Evolutionary conservation across 371 early-diverging fungal species (phyloP).

Genomic region (Paraphysoderma sedebokerense): DNA sequence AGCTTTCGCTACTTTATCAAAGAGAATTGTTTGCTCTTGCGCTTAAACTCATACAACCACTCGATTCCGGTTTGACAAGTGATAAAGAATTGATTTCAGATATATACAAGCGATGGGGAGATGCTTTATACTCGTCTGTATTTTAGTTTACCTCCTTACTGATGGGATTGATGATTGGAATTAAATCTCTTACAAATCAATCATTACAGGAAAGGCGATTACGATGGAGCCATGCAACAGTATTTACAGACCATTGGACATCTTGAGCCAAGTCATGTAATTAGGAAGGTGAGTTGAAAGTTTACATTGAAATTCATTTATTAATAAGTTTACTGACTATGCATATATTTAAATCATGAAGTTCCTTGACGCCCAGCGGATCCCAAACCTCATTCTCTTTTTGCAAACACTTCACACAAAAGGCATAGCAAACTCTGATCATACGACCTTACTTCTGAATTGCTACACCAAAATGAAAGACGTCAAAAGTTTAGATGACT

Average conservation of each 20-base stretch:
- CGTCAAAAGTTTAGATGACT: conserved; percentile 55
- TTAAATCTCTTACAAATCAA: not conserved
- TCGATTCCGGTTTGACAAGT: no score
- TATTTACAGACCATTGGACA: conserved; percentile 79
- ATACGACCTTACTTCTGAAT: conserved; percentile 85
- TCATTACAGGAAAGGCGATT: conserved; percentile 51
- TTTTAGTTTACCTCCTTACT: not conserved
- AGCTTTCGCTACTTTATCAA: conserved; percentile 68
- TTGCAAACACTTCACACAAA: conserved; percentile 72
- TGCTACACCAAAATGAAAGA: conserved; percentile 92
- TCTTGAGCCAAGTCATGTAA: conserved; percentile 88
- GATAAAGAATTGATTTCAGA: conserved; percentile 59
- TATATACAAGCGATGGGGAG: conserved; percentile 82
- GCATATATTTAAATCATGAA: not conserved
- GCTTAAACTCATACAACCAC: conserved; percentile 48
- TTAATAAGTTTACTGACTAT: not conserved
- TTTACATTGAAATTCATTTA: not conserved
- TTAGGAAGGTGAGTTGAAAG: conserved; percentile 52
- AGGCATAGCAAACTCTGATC: conserved; percentile 74
- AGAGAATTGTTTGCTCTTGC: conserved; percentile 77
- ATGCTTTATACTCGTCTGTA: conserved; percentile 50
- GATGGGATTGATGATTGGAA: not conserved
- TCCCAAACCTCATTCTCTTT: conserved; percentile 71
- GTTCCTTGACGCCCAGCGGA: conserved; percentile 84
- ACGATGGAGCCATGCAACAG: conserved; percentile 77